Evolutionary conservation across 2,329 filamentous ascomycete species (phyloP).

Genomic region (Pseudogymnoascus sp.): DNA sequence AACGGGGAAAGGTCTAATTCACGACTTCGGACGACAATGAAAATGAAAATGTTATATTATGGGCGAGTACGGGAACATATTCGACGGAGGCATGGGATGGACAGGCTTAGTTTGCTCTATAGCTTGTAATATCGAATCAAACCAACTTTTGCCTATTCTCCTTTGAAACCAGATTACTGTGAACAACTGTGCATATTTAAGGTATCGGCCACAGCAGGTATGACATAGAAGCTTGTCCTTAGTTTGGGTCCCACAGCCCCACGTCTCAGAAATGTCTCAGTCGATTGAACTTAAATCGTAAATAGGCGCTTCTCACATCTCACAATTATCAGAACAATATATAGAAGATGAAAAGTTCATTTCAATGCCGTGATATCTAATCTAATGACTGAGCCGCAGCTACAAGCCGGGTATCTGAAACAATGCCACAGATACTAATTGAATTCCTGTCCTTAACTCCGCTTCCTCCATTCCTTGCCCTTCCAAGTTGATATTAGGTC

Average conservation of each 20-base stretch:
- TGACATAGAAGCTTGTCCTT: not conserved
- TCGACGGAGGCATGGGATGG: not conserved
- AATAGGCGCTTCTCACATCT: not conserved
- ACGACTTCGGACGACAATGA: not conserved
- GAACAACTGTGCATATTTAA: not conserved
- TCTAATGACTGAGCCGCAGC: constrained; percentile 1
- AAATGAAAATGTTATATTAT: not conserved
- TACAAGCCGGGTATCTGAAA: not conserved
- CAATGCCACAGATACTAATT: not conserved
- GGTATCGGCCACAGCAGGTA: not conserved
- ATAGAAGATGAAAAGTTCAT: not conserved
- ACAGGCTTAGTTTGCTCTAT: not conserved
- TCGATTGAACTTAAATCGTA: not conserved
- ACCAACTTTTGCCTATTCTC: not conserved
- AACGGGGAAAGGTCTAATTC: not conserved
- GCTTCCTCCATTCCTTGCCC: not conserved
- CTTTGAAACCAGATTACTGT: not conserved
- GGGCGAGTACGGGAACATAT: not conserved
- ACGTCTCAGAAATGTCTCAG: constrained; percentile 1
- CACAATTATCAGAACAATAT: not conserved
- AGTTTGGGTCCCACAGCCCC: constrained; percentile 1
- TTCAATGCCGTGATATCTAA: constrained; percentile 4
- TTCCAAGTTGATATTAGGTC: not conserved
- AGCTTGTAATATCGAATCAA: not conserved
- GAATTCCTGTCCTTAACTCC: constrained; percentile 4